Conservation (phyloP, 2,329 filamentous ascomycete species). For the Hysterium pulicare region DNA sequence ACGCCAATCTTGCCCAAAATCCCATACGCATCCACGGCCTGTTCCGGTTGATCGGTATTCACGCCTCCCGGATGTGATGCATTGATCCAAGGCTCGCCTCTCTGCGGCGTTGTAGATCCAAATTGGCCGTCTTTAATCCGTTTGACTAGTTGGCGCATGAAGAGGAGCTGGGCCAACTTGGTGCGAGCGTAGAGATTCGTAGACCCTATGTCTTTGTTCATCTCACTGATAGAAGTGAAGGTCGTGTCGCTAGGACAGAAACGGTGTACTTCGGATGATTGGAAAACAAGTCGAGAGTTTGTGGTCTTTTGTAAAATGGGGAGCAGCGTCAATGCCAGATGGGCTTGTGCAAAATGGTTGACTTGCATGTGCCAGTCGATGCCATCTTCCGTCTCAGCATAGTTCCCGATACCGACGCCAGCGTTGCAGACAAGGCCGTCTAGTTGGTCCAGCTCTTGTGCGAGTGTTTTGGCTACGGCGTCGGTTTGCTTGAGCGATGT, state of each 20-base stretch:
- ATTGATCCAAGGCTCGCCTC: slow-evolving; percentile 46
- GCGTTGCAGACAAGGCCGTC: slow-evolving; percentile 51
- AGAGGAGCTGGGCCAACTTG: slow-evolving; percentile 50
- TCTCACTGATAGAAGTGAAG: slow-evolving; percentile 46
- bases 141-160: slow-evolving; percentile 41
- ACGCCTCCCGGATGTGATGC: slow-evolving; percentile 51
- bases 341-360: slow-evolving; percentile 50
- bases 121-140: slow-evolving; percentile 32
- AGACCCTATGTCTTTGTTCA: slow-evolving; percentile 50
- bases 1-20: slow-evolving; percentile 46
- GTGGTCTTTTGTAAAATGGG: slow-evolving; percentile 45
- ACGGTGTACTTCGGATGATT: slow-evolving; percentile 50
- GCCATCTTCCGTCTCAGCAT: slow-evolving; percentile 49
- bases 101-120: slow-evolving; percentile 27
- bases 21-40: slow-evolving; percentile 51
- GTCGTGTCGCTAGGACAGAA: slow-evolving; percentile 34
- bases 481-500: slow-evolving; percentile 46
- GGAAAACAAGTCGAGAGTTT: slow-evolving; percentile 47
- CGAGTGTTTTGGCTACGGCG: slow-evolving; percentile 43
- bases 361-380: slow-evolving; percentile 52
- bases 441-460: slow-evolving; percentile 40
- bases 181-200: slow-evolving; percentile 48
- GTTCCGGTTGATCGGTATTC: slow-evolving; percentile 46
- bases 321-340: slow-evolving; percentile 46
- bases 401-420: slow-evolving; percentile 49